Evolutionary conservation across 1,284 basidiomycete genomes (phyloP), one percentile per base, ranked within the genome.

Genomic region (Boletellus dicymbophilus): DNA sequence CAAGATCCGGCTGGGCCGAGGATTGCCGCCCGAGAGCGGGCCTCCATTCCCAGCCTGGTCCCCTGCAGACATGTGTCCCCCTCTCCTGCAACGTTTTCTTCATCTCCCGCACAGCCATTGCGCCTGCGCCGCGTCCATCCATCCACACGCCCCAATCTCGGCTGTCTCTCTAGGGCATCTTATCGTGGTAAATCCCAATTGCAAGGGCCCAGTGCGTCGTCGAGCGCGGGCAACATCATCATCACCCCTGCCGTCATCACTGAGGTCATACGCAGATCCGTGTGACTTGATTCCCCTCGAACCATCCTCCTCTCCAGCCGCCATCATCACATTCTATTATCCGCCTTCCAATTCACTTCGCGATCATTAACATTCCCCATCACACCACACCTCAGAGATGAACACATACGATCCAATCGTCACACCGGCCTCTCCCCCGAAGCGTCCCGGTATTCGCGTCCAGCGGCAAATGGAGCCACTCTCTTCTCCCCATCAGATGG

Each of bases 191-290:
- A n/a, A n/a, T n/a, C n/a, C n/a, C n/a, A n/a, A n/a, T n/a, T n/a
- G n/a, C n/a, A n/a, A n/a, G 13, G 11, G 30, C 33, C 30, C 16
- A 15, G 30, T 31, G 33, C 33, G 34, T 10, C 27, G 27, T n/a
- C n/a, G n/a, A n/a, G n/a, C n/a, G n/a, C n/a, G n/a, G n/a, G 27
- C 27, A 20, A 11, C 34, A 36, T 12, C 34, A 15, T 31, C 16
- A 15, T n/a, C n/a, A n/a, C n/a, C n/a, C 37, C 33, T 61, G 61
- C 56, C 65, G 66, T 66, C 39, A 62, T 44, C 38, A 6, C 39
- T 62, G 59, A 67, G 57, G 59, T 63, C 63, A 66, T 67, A 51
- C 25, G 61, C 65, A 66, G 63, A 67, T 63, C 62, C 46, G 62
- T 63, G 58, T 56, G 61, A 65, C 51, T n/a, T 51, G 50, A 51